A percentile compares a stretch with the other conserved stretches of the same genome.
phyloP scores from a whole-genome alignment of 345 rosid genomes.

The Dovyalis caffra region DNA sequence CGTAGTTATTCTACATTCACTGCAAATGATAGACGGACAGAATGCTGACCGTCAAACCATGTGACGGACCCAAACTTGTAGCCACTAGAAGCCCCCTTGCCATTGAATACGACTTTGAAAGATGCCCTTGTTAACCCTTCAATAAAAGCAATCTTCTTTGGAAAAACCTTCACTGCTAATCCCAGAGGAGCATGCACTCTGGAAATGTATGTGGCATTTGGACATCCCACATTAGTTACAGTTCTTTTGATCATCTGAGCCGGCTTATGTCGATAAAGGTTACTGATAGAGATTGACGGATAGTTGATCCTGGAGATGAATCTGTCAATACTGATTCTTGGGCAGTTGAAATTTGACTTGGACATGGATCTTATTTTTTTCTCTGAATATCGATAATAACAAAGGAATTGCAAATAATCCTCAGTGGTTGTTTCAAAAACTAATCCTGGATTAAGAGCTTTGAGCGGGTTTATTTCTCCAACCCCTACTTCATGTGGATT shows the following conservation, averaged over 20 bases:
- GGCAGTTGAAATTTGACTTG: conserved; percentile 48
- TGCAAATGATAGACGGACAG: conserved; percentile 53
- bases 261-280: conserved; percentile 31
- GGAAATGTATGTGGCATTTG: conserved; percentile 49
- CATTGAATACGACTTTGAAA: conserved; percentile 47
- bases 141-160: conserved; percentile 41
- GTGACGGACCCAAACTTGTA: conserved; percentile 64
- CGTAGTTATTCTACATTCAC: conserved; percentile 37
- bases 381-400: conserved; percentile 55
- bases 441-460: conserved; percentile 72
- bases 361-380: conserved; percentile 50
- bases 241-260: conserved; percentile 38
- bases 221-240: conserved; percentile 57
- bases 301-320: conserved; percentile 66
- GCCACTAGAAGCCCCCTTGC: conserved; percentile 43
- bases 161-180: conserved; percentile 50
- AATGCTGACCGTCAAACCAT: conserved; percentile 54
- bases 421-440: conserved; percentile 53
- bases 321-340: conserved; percentile 21
- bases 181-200: conserved; percentile 48
- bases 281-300: conserved; percentile 70
- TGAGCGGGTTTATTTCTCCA: conserved; percentile 60
- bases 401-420: conserved; percentile 59
- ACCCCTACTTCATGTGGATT: conserved; percentile 67
- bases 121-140: conserved; percentile 27